Conservation (phyloP, 2,329 filamentous ascomycete genomes). For the Aspergillus versicolor region DNA sequence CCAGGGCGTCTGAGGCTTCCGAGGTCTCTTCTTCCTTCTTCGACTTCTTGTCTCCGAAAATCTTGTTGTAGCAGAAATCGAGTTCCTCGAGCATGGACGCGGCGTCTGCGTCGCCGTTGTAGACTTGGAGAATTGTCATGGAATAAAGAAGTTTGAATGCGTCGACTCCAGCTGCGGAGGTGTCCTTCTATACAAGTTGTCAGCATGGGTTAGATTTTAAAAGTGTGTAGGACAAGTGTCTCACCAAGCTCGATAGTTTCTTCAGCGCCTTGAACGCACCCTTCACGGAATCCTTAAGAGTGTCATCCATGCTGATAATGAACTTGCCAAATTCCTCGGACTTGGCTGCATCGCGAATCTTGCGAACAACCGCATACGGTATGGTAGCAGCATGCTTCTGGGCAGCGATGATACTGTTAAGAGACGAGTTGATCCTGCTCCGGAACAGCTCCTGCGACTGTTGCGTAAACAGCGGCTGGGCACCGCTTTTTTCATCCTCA, state of each 20-base stretch:
- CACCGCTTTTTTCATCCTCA: constrained; percentile 31
- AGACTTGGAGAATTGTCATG: constrained; percentile 81
- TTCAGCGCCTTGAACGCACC: constrained; percentile 43
- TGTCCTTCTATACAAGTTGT: constrained; percentile 51
- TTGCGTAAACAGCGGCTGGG: constrained; percentile 47
- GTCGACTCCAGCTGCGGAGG: constrained; percentile 44
- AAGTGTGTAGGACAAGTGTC: background rate
- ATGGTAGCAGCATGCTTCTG: constrained; percentile 37
- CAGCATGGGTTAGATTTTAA: constrained; percentile 12
- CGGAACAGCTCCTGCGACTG: constrained; percentile 53
- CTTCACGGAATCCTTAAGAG: constrained; percentile 43
- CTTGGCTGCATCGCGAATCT: constrained; percentile 40
- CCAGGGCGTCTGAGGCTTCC: constrained; percentile 65
- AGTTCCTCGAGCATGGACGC: constrained; percentile 79
- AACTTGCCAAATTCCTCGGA: constrained; percentile 39
- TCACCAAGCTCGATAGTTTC: constrained; percentile 38
- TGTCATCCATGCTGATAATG: constrained; percentile 50
- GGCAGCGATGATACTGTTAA: constrained; percentile 51
- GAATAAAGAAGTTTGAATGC: constrained; percentile 80
- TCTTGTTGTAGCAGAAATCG: constrained; percentile 69
- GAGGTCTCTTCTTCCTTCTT: constrained; percentile 50
- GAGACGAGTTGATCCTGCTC: constrained; percentile 54
- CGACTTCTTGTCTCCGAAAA: constrained; percentile 52
- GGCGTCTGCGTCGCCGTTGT: constrained; percentile 84
- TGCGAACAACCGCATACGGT: constrained; percentile 41